These are phyloP conservation scores for Penicillium occitanis DNA, from an alignment of 2,329 filamentous ascomycete genomes.

Conservation along the genomic window DNA sequence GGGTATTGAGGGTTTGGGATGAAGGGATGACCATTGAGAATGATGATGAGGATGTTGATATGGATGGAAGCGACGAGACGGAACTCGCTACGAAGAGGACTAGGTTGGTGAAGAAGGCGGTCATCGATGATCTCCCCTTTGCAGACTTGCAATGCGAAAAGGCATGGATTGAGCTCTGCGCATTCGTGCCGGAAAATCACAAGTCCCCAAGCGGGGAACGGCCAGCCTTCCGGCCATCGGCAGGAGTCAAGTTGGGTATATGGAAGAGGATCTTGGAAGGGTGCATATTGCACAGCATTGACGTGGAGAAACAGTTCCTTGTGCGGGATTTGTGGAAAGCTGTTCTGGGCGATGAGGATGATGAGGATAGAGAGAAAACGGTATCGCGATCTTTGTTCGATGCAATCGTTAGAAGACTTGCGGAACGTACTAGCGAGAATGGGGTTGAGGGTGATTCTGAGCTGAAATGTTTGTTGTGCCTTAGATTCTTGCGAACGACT, in stretches of 20 bases:
- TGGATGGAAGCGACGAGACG: conserved; percentile 23
- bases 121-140: conserved; percentile 54
- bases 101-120: conserved; percentile 32
- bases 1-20: conserved; percentile 34
- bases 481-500: neutral
- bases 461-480: conserved; percentile 38
- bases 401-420: conserved; percentile 39
- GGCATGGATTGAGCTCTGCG: conserved; percentile 54
- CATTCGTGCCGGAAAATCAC: conserved; percentile 48
- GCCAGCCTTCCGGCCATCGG: conserved; percentile 49
- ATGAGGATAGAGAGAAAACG: conserved; percentile 33
- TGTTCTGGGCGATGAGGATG: conserved; percentile 38
- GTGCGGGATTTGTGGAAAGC: conserved; percentile 43
- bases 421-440: conserved; percentile 28
- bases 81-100: conserved; percentile 24
- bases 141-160: conserved; percentile 53
- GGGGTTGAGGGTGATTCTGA: conserved; percentile 24
- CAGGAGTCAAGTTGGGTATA: conserved; percentile 47
- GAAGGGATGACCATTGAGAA: conserved; percentile 20
- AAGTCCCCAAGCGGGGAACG: neutral
- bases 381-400: conserved; percentile 39
- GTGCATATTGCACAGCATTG: conserved; percentile 41
- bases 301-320: conserved; percentile 44
- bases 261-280: conserved; percentile 50
- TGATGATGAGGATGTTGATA: conserved; percentile 17